Base-by-base conservation (phyloP, 345 rosid genomes). In the Turritis glabra region DNA sequence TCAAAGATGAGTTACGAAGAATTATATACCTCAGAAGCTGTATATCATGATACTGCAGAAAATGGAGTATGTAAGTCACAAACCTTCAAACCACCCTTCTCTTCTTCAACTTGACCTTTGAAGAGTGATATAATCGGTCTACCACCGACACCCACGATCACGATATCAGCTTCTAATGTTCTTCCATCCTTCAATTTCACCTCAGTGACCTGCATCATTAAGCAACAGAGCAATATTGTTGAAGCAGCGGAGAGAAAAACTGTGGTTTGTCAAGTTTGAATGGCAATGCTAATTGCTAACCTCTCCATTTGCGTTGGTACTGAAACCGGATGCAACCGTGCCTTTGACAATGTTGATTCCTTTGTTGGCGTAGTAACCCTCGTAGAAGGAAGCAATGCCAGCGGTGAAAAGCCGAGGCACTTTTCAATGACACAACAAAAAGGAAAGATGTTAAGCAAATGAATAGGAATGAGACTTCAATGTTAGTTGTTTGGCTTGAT, bases 371-470 rank as follows among this genome's bases (percentile, higher is more conserved):
- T 94, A 91, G 55, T 87, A 91, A 35, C 88, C 86, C 83, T 94
- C 98, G 48, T 94, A 91, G 84, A 94, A 94, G 23, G 89, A 82
- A 73, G 97, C 97, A 51, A 94, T 80, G 1, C 64, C 86, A 4
- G 95, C 73, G 22, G 98, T 94, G 77, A 91, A 94, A 78, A 94
- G 98, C 53, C 98, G 83, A 72, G 97, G 95, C 97, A 94, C 81
- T 78, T 25, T 88, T 90, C 17, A n/a, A 85, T 12, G 86, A 85
- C 72, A 84, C 84, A 37, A 90, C 88, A 47, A 67, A 55, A 84
- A 83, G 25, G 37, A 6, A 71, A 35, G 17, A 17, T 38, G 56
- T 71, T 48, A 69, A 9, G 32, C 8, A 48, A 25, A 8, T 25
- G 50, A 3, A 77, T 13, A 18, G 66, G 8, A 29, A 46, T 27